Base-by-base conservation (phyloP, 176 grass and related monocot species). In the Luzula sylvatica region DNA sequence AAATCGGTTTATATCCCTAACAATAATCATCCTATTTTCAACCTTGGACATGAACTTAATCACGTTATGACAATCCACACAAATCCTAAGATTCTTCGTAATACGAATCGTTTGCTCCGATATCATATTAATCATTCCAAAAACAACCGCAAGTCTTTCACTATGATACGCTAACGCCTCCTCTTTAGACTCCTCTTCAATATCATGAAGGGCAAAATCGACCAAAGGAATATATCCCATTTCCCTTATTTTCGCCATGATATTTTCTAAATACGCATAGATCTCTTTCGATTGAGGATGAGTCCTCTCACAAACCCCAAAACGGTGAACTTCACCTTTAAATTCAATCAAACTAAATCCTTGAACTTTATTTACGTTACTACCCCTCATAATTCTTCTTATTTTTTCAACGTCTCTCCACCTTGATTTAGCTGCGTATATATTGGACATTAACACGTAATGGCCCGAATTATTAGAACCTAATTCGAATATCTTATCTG, bases 161-260 rank as follows among this genome's bases (percentile, higher is more conserved):
- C 87, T 94, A 55, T 87, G 87, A 39, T 94, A 83, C 45, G 78
- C 76, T 48, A 94, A 74, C 53, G 86, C 78, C 40, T 67, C 82
- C 57, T 83, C 87, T 61, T 94, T 94, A 18, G 86, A 82, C 78
- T 94, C 82, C 65, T 83, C 87, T 66, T 94, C 87, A 27, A 94
- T 30, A 87, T 87, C 87, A 58, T 76, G 82, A 19, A 94, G 56
- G 15, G 82, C 45, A 77, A 43, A 69, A 45, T 69, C 49, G 4
- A 56, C 12, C 50, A 54, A 21, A 19, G 65, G 50, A 56, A 56
- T 39, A 29, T 65, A 73, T 57, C 61, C 61, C n/a, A 59, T 22
- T 58, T 59, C 51, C 42, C 58, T 59, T 43, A 67, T 75, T 38
- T 23, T 38, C 12, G 27, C 19, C 6, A 66, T n/a, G 9, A 69